phyloP scores from a whole-genome alignment of 1,284 basidiomycete genomes.

The Cutaneotrichosporon mucoides region DNA sequence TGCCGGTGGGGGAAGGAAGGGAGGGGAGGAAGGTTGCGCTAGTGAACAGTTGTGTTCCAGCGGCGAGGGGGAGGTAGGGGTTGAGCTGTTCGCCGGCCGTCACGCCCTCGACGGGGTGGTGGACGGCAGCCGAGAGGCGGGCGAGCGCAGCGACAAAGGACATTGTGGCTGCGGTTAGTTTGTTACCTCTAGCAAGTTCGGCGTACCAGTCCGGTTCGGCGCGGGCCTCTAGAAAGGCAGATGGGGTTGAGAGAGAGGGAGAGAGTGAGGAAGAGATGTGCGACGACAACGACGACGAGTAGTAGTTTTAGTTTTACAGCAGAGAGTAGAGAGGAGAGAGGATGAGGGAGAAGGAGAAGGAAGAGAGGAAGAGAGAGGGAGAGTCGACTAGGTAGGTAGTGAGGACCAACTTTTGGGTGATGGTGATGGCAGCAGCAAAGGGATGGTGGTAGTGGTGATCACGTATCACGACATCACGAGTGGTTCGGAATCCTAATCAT shows the following conservation, averaged over 20 bases:
- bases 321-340: neutral
- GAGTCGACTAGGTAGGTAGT: too few species aligned
- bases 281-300: too few species aligned
- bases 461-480: constrained; percentile 4
- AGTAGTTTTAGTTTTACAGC: neutral
- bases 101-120: constrained; percentile 35
- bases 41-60: constrained; percentile 37
- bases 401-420: too few species aligned
- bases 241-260: neutral
- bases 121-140: constrained; percentile 34
- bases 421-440: too few species aligned
- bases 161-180: constrained; percentile 18
- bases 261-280: neutral
- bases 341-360: neutral
- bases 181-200: neutral
- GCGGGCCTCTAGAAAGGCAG: neutral
- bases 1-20: constrained; percentile 27
- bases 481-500: neutral
- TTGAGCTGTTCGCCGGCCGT: constrained; percentile 32
- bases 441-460: neutral
- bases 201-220: constrained; percentile 2
- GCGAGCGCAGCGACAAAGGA: constrained; percentile 37
- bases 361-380: neutral
- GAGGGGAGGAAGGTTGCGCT: constrained; percentile 39
- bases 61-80: constrained; percentile 44